Conservation (phyloP, 2,329 filamentous ascomycete genomes). For the Pseudogymnoascus sp. region DNA sequence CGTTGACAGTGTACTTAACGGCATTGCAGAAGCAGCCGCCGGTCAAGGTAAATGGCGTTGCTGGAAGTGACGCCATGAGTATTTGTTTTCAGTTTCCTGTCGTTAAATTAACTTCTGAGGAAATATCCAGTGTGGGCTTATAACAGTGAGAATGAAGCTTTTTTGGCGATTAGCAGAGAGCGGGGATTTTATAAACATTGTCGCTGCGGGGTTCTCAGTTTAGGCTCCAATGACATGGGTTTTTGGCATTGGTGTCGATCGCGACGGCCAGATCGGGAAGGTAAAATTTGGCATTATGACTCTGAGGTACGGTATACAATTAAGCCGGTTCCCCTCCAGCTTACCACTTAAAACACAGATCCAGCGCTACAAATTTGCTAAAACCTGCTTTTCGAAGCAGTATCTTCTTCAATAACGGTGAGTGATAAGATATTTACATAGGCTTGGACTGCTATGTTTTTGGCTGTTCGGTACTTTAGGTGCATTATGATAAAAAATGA, state of each 20-base stretch:
- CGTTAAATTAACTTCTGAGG: neutral
- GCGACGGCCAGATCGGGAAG: neutral
- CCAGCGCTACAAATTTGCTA: neutral
- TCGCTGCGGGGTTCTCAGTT: neutral
- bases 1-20: constrained; percentile 23
- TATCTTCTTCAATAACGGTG: neutral
- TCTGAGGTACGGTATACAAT: neutral
- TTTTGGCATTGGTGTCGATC: neutral
- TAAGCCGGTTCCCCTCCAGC: neutral
- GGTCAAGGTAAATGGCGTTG: constrained; percentile 16
- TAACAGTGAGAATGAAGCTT: neutral
- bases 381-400: neutral
- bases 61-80: constrained; percentile 11
- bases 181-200: neutral
- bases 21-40: constrained; percentile 27
- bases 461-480: too few species aligned
- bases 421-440: too few species aligned
- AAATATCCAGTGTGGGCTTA: neutral
- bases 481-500: too few species aligned
- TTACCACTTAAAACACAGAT: neutral
- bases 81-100: neutral
- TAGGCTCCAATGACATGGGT: neutral
- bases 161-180: neutral
- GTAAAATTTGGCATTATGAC: neutral
- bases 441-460: too few species aligned